Evolutionary conservation across 1,284 basidiomycete genomes (phyloP), one percentile per base, ranked within the genome.

Genomic region (Golubevia sp.): DNA sequence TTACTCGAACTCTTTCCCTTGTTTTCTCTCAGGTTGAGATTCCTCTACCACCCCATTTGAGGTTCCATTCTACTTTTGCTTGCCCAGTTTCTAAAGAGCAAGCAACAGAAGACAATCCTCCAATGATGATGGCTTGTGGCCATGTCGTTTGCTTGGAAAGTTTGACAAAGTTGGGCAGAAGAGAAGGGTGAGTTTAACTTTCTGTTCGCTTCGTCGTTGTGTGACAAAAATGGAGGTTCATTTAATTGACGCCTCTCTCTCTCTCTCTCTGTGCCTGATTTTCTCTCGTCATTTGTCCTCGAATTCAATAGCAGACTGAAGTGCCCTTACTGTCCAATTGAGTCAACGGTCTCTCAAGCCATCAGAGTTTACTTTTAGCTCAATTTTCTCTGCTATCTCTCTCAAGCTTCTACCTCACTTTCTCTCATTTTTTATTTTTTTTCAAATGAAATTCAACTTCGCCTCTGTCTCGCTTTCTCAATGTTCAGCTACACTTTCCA

Each of bases 31-130:
- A 97, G 94, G 93, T 98, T 80, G 96, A 97, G 85, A 93, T 99
- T 70, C 92, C 93, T 0, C 84, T 99, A 11, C 90, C 92, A 0
- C 50, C 70, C 1, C 91, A 94, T 74, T 87, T 82, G 23, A 65
- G 93, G 27, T 98, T 96, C 84, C 97, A 99, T 83, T 97, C 94
- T 1, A 92, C 97, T 64, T 99, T 99, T 83, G 91, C 94, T 50
- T 99, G 97, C 84, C 94, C 97, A 0, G 96, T 99, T 27, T 96
- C 93, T 15, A 99, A 98, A 85, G 96, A 99, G 79, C 94, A 97
- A 84, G 90, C 93, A 13, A 96, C 93, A 0, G 91, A 94, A 58
- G 83, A 88, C 63, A 99, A 99, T 83, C 97, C 95, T 21, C 96
- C 96, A 0, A 97, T 97, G 92, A 95, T 97, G 92, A 90, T 99